Evolutionary conservation across 805 yeast species (phyloP).

Genomic region (Debaryomyces hansenii): DNA sequence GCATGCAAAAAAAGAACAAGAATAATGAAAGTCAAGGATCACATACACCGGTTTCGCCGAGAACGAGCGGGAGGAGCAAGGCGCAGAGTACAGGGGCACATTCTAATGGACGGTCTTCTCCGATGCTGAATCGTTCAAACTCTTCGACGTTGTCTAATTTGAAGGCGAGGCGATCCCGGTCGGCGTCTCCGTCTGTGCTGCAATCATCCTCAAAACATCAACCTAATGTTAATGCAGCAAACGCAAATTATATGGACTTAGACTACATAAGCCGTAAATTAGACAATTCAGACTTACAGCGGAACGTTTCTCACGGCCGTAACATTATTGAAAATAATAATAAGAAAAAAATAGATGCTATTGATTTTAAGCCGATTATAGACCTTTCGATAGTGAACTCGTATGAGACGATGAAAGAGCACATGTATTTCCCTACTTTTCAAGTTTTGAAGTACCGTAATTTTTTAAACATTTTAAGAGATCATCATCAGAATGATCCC

Average conservation of each 20-base stretch:
- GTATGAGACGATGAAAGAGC: conserved; percentile 17
- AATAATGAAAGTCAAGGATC: neutral
- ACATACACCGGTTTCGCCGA: neutral
- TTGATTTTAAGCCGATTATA: conserved; percentile 17
- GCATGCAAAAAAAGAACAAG: neutral
- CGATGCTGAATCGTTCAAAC: neutral
- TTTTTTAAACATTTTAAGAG: conserved; percentile 30
- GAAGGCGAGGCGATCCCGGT: too few species aligned
- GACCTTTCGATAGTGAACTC: conserved; percentile 26
- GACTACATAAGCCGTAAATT: neutral
- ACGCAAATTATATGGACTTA: neutral
- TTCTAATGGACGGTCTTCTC: neutral
- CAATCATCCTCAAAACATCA: neutral
- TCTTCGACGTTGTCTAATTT: neutral
- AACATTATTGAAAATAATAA: neutral
- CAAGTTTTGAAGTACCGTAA: conserved; percentile 29
- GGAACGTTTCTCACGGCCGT: neutral
- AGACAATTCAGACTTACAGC: neutral
- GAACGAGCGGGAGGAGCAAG: neutral
- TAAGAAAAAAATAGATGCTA: neutral
- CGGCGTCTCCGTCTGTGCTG: neutral
- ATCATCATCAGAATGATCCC: conserved; percentile 36
- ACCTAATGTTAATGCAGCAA: neutral
- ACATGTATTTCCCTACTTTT: conserved; percentile 26
- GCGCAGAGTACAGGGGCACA: neutral